A percentile compares a stretch with the other conserved stretches of the same genome.
Conservation (phyloP, 2,329 filamentous ascomycete genomes). For the Exophiala spinifera region DNA sequence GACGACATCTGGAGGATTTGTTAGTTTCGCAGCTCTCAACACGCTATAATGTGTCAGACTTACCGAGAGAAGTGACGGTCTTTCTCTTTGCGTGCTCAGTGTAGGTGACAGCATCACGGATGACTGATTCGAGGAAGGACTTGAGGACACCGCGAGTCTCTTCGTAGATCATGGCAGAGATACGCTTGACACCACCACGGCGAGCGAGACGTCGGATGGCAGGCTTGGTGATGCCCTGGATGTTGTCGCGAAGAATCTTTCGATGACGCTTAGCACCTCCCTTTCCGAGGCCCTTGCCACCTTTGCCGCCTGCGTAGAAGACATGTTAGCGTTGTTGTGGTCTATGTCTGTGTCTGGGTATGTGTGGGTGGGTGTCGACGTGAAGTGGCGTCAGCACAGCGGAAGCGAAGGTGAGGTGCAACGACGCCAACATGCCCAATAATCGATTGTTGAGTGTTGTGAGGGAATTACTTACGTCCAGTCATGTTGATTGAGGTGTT, state of each 20-base stretch:
- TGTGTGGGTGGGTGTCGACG: constrained; percentile 17
- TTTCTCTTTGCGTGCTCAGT: constrained; percentile 79
- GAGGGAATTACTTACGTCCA: constrained; percentile 52
- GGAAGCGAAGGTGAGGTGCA: constrained; percentile 12
- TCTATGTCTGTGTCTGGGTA: neutral
- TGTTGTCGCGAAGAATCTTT: constrained; percentile 56
- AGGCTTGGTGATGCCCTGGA: constrained; percentile 55
- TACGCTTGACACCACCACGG: constrained; percentile 98
- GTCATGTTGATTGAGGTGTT: constrained; percentile 50
- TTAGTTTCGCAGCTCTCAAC: constrained; percentile 3
- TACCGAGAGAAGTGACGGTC: constrained; percentile 64
- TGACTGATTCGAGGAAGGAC: constrained; percentile 71
- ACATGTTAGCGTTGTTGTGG: constrained; percentile 12
- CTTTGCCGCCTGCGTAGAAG: constrained; percentile 48
- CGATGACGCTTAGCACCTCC: constrained; percentile 55
- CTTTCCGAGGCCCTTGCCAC: constrained; percentile 55
- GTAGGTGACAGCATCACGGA: constrained; percentile 74
- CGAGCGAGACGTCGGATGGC: constrained; percentile 54
- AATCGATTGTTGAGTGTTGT: neutral
- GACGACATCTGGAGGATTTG: constrained; percentile 51
- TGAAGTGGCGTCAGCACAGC: constrained; percentile 43
- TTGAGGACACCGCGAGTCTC: constrained; percentile 75
- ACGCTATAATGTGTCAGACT: neutral
- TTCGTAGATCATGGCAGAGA: constrained; percentile 85
- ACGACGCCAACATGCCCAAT: constrained; percentile 14